Evolutionary conservation across 768 basidiomycete genomes (phyloP).

Genomic region (Termitomyces sp.): DNA sequence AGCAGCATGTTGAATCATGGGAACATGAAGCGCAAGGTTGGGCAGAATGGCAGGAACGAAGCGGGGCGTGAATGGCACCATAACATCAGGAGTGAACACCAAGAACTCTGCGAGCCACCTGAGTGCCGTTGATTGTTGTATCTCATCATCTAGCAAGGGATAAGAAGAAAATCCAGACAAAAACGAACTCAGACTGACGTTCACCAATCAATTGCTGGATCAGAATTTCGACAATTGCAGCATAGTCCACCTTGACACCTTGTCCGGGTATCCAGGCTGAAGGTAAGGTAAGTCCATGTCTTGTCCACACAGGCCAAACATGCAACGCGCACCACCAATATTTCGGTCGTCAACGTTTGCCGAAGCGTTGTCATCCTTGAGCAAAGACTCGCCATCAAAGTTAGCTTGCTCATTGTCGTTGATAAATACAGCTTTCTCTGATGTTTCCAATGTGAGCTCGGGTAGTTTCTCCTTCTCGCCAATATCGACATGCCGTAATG

Average conservation of each 20-base stretch:
- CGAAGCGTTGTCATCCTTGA: slow-evolving; percentile 38
- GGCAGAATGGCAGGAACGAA: slow-evolving; percentile 91
- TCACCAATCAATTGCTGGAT: slow-evolving; percentile 80
- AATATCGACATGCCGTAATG: slow-evolving; percentile 33
- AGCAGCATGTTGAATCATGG: slow-evolving; percentile 85
- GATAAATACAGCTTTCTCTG: slow-evolving; percentile 55
- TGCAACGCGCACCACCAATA: slow-evolving; percentile 47
- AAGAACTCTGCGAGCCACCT: slow-evolving; percentile 92
- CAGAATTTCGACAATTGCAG: slow-evolving; percentile 89
- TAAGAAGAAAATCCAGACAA: slow-evolving; percentile 2
- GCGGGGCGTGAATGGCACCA: slow-evolving; percentile 91
- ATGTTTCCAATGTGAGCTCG: slow-evolving; percentile 50
- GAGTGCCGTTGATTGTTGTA: slow-evolving; percentile 92
- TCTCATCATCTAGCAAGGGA: slow-evolving; percentile 72
- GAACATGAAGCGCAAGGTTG: slow-evolving; percentile 87
- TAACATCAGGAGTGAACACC: slow-evolving; percentile 80
- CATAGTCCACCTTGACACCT: slow-evolving; percentile 87
- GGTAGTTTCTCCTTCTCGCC: slow-evolving; percentile 43
- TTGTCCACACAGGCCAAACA: background rate
- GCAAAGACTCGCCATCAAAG: slow-evolving; percentile 33
- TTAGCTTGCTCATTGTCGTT: slow-evolving; percentile 40
- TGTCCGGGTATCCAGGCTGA: slow-evolving; percentile 90
- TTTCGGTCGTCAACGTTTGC: slow-evolving; percentile 49
- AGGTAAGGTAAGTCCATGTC: slow-evolving; percentile 6
- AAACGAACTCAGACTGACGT: slow-evolving; percentile 44